Base-by-base conservation (phyloP, 768 basidiomycete genomes). In the Amanita molliuscula region DNA sequence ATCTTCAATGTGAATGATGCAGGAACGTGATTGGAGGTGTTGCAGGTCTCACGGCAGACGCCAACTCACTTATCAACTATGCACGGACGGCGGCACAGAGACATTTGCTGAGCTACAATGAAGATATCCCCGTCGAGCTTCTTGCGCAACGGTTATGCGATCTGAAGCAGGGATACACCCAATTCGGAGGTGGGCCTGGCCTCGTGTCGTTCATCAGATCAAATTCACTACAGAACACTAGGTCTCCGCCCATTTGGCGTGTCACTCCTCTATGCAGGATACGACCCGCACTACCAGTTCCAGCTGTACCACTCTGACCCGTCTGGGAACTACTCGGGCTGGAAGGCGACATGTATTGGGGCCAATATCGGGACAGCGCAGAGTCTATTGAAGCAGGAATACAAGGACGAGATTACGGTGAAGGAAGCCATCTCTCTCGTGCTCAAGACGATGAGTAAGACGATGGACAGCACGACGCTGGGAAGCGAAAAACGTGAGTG, bases 281-380 rank as follows among this genome's bases (percentile, higher is more conserved):
- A 91, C 64, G 96, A 99, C 70, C 83, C 91, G 42, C 88, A 96
- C 64, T 92, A 97, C 67, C 70, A 82, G 51, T 96, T 98, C 78
- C 96, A 99, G 64, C 79, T 99, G 20, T 99, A 98, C 72, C 93
- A 96, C 65, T 93, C 91, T 6, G 96, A 98, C 63, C 96, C 95
- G 2, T 95, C 92, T 40, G 96, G 96, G 9, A 99, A 98, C 68
- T 99, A 97, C 67, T 88, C 86, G 0, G 95, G 95, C 10, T 97
- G 94, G 86, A 98, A 97, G 68, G 96, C 95, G 37, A 96, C 94
- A 10, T 96, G 91, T 65, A 91, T 99, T 57, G 95, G 96, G n/a
- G 89, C 94, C 6, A 99, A 98, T 72, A 96, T 88, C 64, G 88
- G 92, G 35, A 96, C 93, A 0, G 94, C 94, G 16, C 90, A 94